Conservation (phyloP, 306 rosid species). For the Senna tora region DNA sequence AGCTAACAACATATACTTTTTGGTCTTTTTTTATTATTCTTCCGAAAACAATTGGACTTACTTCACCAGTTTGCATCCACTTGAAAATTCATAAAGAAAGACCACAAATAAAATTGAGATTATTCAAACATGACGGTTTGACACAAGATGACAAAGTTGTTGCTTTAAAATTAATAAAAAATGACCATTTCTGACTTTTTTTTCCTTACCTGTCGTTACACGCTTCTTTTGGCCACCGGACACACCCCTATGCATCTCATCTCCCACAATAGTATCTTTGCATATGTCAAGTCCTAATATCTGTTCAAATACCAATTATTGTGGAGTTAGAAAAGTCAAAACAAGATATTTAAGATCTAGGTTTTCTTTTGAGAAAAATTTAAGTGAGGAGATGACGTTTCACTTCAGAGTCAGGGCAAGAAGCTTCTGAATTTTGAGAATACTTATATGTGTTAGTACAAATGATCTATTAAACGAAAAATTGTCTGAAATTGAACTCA, state of each 20-base stretch:
- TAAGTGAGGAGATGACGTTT: too few relatives aligned
- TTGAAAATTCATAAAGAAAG: not conserved
- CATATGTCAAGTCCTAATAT: constrained; percentile 87
- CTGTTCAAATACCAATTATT: too few relatives aligned
- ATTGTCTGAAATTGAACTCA: too few relatives aligned
- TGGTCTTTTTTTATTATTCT: constrained; percentile 22
- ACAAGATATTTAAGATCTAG: too few relatives aligned
- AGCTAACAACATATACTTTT: too few relatives aligned
- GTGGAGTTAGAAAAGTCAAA: too few relatives aligned
- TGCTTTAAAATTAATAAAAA: not conserved
- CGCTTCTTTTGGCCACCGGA: constrained; percentile 96
- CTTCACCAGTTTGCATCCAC: constrained; percentile 20
- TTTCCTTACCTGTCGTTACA: constrained; percentile 95
- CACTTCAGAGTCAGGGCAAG: too few relatives aligned
- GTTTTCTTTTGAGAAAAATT: too few relatives aligned
- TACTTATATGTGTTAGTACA: too few relatives aligned
- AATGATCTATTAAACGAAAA: too few relatives aligned
- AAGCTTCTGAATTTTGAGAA: too few relatives aligned
- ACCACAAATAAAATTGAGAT: not conserved
- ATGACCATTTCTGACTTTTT: not conserved
- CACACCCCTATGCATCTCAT: constrained; percentile 87
- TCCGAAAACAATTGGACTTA: constrained; percentile 14
- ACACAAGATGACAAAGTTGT: not conserved
- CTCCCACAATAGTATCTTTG: constrained; percentile 90
- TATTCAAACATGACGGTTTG: constrained; percentile 4